A percentile compares a stretch with the other conserved stretches of the same genome.
These are phyloP conservation scores for Aureobasidium sp. DNA, from an alignment of 2,329 filamentous ascomycete genomes.

Conservation along the genomic window DNA sequence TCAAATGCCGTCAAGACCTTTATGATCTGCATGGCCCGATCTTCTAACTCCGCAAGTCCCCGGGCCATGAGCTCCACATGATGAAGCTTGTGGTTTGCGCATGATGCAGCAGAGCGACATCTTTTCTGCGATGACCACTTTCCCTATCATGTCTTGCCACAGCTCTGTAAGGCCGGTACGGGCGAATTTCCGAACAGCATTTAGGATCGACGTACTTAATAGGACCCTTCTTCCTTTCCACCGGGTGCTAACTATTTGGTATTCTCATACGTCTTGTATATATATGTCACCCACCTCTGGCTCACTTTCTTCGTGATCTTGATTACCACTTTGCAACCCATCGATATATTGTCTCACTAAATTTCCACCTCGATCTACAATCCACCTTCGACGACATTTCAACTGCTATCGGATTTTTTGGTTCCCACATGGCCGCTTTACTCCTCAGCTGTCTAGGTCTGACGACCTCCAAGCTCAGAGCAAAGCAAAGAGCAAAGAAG, in stretches of 20 bases:
- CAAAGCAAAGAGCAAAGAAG: slow-evolving; percentile 12
- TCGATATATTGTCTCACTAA: background rate
- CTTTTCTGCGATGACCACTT: background rate
- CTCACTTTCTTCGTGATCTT: background rate
- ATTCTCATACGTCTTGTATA: background rate
- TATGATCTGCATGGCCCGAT: background rate
- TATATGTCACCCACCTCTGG: background rate
- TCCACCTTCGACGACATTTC: background rate
- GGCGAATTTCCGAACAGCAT: background rate
- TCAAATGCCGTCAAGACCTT: background rate
- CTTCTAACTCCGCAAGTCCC: slow-evolving; percentile 1
- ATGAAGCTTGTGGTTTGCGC: slow-evolving; percentile 6
- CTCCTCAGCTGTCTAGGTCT: slow-evolving; percentile 14
- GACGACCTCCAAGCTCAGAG: slow-evolving; percentile 13
- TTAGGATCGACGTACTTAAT: background rate
- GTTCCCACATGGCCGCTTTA: slow-evolving; percentile 19
- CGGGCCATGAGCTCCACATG: slow-evolving; percentile 3
- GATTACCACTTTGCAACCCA: background rate
- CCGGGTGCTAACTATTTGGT: background rate
- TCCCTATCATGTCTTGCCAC: slow-evolving; percentile 8
- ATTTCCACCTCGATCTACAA: background rate
- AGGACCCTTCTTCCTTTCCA: background rate
- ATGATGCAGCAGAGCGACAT: slow-evolving; percentile 2
- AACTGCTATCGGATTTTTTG: slow-evolving; percentile 3
- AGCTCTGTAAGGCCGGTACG: background rate